Conservation (phyloP, 2,329 filamentous ascomycete genomes). For the Cercospora nicotianae region DNA sequence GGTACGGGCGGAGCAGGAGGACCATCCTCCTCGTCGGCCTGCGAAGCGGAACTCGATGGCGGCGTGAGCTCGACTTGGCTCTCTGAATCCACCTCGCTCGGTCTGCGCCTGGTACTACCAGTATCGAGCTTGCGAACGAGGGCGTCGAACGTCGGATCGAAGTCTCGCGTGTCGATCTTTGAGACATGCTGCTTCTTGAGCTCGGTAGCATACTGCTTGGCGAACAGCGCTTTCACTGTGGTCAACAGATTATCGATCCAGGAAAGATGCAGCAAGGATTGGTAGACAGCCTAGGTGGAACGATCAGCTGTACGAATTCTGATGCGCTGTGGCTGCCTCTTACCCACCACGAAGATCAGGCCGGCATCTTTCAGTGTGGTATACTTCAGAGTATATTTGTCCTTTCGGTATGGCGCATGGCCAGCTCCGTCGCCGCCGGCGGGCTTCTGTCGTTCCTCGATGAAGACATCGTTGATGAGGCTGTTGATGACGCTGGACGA, state of each 20-base stretch:
- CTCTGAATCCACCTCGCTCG: constrained; percentile 35
- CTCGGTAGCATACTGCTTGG: constrained; percentile 85
- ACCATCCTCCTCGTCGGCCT: constrained; percentile 53
- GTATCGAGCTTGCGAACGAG: constrained; percentile 79
- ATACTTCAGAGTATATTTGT: constrained; percentile 95
- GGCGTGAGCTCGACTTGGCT: constrained; percentile 52
- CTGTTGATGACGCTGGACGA: constrained; percentile 84
- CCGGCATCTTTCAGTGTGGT: constrained; percentile 88
- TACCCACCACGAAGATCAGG: constrained; percentile 85
- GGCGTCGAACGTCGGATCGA: constrained; percentile 92
- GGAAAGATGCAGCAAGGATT: constrained; percentile 87
- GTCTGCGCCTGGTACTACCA: constrained; percentile 32
- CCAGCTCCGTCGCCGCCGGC: constrained; percentile 58
- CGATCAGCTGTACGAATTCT: constrained; percentile 20
- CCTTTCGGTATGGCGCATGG: constrained; percentile 73
- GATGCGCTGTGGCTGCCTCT: constrained; percentile 4
- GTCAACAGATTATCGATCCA: constrained; percentile 98
- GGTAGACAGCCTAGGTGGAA: constrained; percentile 79
- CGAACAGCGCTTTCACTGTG: constrained; percentile 88
- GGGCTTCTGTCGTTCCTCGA: constrained; percentile 78
- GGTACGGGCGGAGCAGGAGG: constrained; percentile 54
- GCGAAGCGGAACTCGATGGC: constrained; percentile 50
- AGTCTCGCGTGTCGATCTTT: constrained; percentile 72
- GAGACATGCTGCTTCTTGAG: constrained; percentile 78
- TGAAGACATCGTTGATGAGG: constrained; percentile 95